Base-by-base conservation (phyloP, 1,139 yeast genomes). In the Arxiozyma slooffiae region DNA sequence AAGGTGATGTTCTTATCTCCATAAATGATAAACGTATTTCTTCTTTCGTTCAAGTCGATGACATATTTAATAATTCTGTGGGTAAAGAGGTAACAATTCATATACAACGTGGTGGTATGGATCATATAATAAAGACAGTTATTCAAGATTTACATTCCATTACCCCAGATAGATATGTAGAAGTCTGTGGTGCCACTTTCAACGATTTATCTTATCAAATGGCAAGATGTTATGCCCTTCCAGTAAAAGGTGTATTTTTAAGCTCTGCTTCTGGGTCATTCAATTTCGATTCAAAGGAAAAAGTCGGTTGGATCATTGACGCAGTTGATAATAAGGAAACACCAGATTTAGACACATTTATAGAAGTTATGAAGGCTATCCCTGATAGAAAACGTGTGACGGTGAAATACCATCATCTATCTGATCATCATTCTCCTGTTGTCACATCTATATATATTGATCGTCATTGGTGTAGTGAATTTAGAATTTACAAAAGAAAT, bases 131-230 rank as follows among this genome's bases (percentile, higher is more conserved):
- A 44, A 65, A 55, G 7, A 79, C 87, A 50, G 67, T 61, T 17
- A 82, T 89, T 43, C 89, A 85, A 21, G 86, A 90, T 62, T 72
- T 89, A 54, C 96, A 89, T 65, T 72, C 76, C 7, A 85, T 89
- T 43, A 85, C 97, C 0, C 97, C 97, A 40, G 79, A 79, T 60
- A 74, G 87, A 57, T 88, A 79, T 63, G 83, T 89, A 2, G 86
- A 83, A 54, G 92, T 85, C 8, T 84, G 86, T 46, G 97, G 97
- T 49, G 96, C 94, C 1, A 77, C 86, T 0, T 87, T 89, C 69
- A 89, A 89, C 64, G 81, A 85, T 50, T 70, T 89, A 57, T 85
- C 95, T 45, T 90, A 89, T 66, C 97, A 89, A 67, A 75, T 88
- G 68, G 97, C 97, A 2, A 77, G 96, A 62, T 76, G 82, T 50